These are phyloP conservation scores for Didymella lethalis DNA, from an alignment of 2,329 filamentous ascomycete species.

Conservation along the genomic window DNA sequence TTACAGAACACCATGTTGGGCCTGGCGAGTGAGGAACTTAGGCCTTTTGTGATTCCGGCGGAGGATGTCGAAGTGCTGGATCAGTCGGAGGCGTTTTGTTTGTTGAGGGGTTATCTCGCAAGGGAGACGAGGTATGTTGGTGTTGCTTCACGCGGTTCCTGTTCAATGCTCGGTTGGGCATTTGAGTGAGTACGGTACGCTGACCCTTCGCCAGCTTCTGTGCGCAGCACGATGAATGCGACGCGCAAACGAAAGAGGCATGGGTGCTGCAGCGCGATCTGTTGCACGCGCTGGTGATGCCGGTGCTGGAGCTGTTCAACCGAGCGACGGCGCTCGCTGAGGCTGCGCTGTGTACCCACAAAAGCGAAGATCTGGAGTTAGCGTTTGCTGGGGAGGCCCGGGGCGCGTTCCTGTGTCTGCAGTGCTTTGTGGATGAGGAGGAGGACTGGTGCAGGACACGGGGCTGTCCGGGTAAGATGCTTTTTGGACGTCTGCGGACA, in stretches of 20 bases:
- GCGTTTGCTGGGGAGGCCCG: conserved; percentile 65
- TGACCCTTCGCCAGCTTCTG: conserved; percentile 52
- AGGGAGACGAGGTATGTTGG: conserved; percentile 51
- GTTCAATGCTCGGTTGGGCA: not conserved
- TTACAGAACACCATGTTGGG: conserved; percentile 21
- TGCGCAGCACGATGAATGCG: conserved; percentile 48
- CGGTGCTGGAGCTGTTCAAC: conserved; percentile 64
- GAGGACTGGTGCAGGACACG: conserved; percentile 65
- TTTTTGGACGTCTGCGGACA: too few species aligned
- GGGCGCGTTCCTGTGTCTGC: conserved; percentile 65
- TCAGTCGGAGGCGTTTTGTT: conserved; percentile 53
- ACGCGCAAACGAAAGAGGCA: conserved; percentile 45
- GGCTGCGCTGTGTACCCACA: conserved; percentile 57
- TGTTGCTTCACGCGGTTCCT: not conserved
- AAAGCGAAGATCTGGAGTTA: conserved; percentile 62
- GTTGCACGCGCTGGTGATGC: conserved; percentile 65
- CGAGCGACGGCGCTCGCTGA: conserved; percentile 63
- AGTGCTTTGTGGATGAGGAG: conserved; percentile 65
- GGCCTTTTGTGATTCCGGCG: conserved; percentile 54
- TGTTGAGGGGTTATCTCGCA: conserved; percentile 54
- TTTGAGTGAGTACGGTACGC: conserved; percentile 1
- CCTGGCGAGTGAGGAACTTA: conserved; percentile 27
- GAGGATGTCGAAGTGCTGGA: conserved; percentile 53
- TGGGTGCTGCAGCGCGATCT: conserved; percentile 66
- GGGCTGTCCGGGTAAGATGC: conserved; percentile 58